Conservation (phyloP, 495 filamentous ascomycete genomes). For the Xylaria palmicola region DNA sequence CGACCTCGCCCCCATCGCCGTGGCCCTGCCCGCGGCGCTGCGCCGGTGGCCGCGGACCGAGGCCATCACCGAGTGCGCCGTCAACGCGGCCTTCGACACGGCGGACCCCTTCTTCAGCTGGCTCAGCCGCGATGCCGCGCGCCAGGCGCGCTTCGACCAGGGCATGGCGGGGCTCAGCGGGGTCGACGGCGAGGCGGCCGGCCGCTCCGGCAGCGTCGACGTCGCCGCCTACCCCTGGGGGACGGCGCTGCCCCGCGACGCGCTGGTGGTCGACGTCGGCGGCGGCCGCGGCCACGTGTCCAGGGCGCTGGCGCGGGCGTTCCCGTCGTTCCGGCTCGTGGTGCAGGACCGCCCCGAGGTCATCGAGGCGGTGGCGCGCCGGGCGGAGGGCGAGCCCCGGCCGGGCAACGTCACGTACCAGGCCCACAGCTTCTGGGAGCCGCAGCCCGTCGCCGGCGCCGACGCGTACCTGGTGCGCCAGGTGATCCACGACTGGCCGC, state of each 20-base stretch:
- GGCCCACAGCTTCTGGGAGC: constrained; percentile 10
- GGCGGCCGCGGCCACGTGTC: constrained; percentile 32
- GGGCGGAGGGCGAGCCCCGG: not conserved
- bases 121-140: constrained; percentile 4
- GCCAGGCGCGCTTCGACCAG: constrained; percentile 33
- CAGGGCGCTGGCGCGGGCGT: constrained; percentile 28
- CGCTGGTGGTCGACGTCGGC: constrained; percentile 19
- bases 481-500: constrained; percentile 50
- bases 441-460: constrained; percentile 31
- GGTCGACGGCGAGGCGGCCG: constrained; percentile 29
- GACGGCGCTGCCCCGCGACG: not conserved
- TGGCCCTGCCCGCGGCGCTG: constrained; percentile 31
- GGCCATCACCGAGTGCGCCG: constrained; percentile 38
- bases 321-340: constrained; percentile 28
- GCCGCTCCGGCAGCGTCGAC: not conserved
- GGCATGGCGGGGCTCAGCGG: constrained; percentile 36
- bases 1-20: constrained; percentile 23
- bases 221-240: not conserved
- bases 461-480: constrained; percentile 53
- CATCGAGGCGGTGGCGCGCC: not conserved
- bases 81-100: constrained; percentile 35
- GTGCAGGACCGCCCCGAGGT: constrained; percentile 29
- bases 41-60: constrained; percentile 30
- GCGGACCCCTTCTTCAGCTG: constrained; percentile 36
- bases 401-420: constrained; percentile 27